Conservation (phyloP, 139 green algal genomes). For the Chlamydomonas schloesseri region DNA sequence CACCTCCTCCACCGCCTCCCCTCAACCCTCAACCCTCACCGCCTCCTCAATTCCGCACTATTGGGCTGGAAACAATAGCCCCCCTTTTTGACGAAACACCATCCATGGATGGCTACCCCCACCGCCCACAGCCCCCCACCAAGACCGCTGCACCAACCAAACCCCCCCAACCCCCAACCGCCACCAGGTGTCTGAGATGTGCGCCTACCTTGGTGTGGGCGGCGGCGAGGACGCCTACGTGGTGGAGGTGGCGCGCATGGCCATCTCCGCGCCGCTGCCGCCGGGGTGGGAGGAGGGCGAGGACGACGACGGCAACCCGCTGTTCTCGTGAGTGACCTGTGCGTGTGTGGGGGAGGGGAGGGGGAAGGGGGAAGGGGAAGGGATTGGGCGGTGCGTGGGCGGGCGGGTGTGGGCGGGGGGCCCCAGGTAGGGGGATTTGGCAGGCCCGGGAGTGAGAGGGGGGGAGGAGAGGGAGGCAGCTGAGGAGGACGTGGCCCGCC, state of each 20-base stretch:
- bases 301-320: conserved; percentile 34
- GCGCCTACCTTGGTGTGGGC: conserved; percentile 62
- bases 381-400: neutral
- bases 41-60: too few relatives aligned
- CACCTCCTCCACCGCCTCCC: too few relatives aligned
- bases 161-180: too few relatives aligned
- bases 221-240: conserved; percentile 57
- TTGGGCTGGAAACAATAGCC: too few relatives aligned
- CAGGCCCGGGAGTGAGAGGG: neutral
- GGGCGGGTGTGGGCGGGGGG: neutral
- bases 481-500: too few relatives aligned
- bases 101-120: too few relatives aligned
- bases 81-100: too few relatives aligned
- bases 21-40: too few relatives aligned
- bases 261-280: conserved; percentile 70
- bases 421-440: too few relatives aligned
- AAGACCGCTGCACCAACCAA: too few relatives aligned
- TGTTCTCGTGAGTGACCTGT: conserved; percentile 41
- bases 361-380: neutral
- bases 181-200: conserved; percentile 75
- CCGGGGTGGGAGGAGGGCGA: conserved; percentile 58
- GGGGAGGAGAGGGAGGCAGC: neutral
- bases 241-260: conserved; percentile 63
- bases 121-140: too few relatives aligned
- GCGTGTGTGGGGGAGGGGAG: too few relatives aligned